These are phyloP conservation scores for Diaporthe citriasiana DNA, from an alignment of 2,329 filamentous ascomycete genomes.

Conservation along the genomic window DNA sequence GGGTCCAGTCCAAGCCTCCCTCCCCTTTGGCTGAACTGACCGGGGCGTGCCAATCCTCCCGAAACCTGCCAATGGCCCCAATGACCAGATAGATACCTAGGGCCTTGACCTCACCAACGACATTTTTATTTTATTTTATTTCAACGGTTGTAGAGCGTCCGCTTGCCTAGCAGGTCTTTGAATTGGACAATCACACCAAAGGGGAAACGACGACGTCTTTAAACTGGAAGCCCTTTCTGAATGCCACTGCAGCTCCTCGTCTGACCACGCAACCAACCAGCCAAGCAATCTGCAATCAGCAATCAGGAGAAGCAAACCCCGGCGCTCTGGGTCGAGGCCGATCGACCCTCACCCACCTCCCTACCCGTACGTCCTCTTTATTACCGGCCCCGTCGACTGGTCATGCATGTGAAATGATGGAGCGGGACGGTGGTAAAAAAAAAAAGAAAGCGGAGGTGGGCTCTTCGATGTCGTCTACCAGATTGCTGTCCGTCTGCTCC, in stretches of 20 bases:
- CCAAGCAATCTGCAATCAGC: background rate
- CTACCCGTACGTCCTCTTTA: constrained; percentile 21
- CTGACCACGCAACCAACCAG: constrained; percentile 23
- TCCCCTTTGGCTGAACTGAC: background rate
- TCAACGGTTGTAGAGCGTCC: background rate
- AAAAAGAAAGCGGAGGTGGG: constrained; percentile 35
- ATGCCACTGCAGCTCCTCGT: background rate
- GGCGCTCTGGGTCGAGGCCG: constrained; percentile 13
- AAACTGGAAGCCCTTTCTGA: too few species aligned
- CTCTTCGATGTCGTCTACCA: constrained; percentile 12
- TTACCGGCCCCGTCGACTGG: constrained; percentile 31
- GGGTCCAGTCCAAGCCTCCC: background rate
- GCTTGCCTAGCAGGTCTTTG: background rate
- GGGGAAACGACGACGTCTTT: too few species aligned
- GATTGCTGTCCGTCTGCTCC: background rate
- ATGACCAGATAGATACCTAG: too few species aligned
- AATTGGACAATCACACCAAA: background rate
- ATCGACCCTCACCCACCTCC: constrained; percentile 3
- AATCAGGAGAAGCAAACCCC: constrained; percentile 24
- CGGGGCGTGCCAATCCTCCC: background rate
- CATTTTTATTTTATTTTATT: too few species aligned
- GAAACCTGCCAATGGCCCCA: too few species aligned
- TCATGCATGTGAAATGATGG: constrained; percentile 36
- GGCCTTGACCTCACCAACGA: background rate
- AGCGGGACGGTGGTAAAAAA: constrained; percentile 18